phyloP scores from a whole-genome alignment of 148 eudicot species.

The Chenopodium suecicum region DNA sequence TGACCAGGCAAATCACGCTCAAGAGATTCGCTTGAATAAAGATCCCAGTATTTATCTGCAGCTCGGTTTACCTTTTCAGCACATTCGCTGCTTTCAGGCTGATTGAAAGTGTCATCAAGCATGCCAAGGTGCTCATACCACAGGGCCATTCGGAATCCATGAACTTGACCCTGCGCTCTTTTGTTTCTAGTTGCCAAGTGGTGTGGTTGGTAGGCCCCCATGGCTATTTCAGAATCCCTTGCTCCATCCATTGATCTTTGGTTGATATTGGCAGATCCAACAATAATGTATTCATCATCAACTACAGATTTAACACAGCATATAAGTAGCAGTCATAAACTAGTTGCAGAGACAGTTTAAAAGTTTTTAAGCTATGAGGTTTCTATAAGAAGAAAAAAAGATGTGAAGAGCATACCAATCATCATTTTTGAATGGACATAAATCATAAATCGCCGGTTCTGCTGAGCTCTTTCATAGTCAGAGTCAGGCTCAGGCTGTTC shows the following conservation, averaged over 20 bases:
- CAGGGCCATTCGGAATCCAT: constrained; percentile 77
- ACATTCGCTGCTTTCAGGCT: constrained; percentile 56
- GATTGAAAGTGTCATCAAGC: constrained; percentile 58
- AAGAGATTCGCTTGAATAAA: constrained; percentile 51
- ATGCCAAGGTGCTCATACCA: constrained; percentile 91
- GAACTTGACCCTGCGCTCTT: constrained; percentile 69
- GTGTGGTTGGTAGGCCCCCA: constrained; percentile 82
- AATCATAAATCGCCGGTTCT: constrained; percentile 76
- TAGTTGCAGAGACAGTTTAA: neutral
- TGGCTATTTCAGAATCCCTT: constrained; percentile 75
- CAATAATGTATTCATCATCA: constrained; percentile 79
- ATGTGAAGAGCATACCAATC: constrained; percentile 51
- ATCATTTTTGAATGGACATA: constrained; percentile 88
- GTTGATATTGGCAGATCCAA: constrained; percentile 87
- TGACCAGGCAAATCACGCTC: constrained; percentile 77
- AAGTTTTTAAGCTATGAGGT: neutral
- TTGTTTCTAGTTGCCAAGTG: constrained; percentile 40
- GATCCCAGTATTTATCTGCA: constrained; percentile 74
- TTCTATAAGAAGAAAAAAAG: neutral
- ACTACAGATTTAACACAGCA: constrained; percentile 35
- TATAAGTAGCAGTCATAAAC: neutral
- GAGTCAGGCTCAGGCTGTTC: constrained; percentile 62
- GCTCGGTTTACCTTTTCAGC: constrained; percentile 51
- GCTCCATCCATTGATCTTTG: constrained; percentile 89
- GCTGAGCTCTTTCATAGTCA: constrained; percentile 57